Conservation (phyloP, 2,329 filamentous ascomycete genomes). For the Capronia americana region DNA sequence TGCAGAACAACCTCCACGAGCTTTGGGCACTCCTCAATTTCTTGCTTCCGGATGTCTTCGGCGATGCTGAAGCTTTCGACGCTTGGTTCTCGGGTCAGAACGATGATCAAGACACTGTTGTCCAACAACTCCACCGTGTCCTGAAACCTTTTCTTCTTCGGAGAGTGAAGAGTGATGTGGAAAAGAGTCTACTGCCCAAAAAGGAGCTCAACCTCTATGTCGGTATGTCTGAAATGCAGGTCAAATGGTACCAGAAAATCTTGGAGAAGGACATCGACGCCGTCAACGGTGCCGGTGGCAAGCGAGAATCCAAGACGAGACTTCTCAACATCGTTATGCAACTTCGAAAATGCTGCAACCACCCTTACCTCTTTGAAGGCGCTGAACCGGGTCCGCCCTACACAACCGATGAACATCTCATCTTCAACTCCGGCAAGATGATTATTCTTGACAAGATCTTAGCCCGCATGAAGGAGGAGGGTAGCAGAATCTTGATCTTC, state of each 20-base stretch:
- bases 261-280: slow-evolving; percentile 98
- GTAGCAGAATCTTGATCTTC: slow-evolving; percentile 96
- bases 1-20: slow-evolving; percentile 98
- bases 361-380: slow-evolving; percentile 96
- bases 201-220: slow-evolving; percentile 97
- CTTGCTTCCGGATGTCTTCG: slow-evolving; percentile 95
- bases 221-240: slow-evolving; percentile 98
- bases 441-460: slow-evolving; percentile 92
- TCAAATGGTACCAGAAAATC: slow-evolving; percentile 99
- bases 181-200: slow-evolving; percentile 96
- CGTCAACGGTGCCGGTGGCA: slow-evolving; percentile 94
- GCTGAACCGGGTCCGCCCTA: slow-evolving; percentile 97
- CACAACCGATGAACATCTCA: slow-evolving; percentile 94
- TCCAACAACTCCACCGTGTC: slow-evolving; percentile 93
- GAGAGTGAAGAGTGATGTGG: slow-evolving; percentile 95
- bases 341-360: slow-evolving; percentile 97
- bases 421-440: slow-evolving; percentile 97
- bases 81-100: slow-evolving; percentile 96
- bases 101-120: slow-evolving; percentile 90
- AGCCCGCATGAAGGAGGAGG: slow-evolving; percentile 79
- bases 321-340: slow-evolving; percentile 99
- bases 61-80: slow-evolving; percentile 94
- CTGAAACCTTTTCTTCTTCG: slow-evolving; percentile 91
- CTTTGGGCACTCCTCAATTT: slow-evolving; percentile 98
- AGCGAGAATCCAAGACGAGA: slow-evolving; percentile 95